phyloP scores from a whole-genome alignment of 148 eudicot genomes.

The Fagopyrum esculentum region DNA sequence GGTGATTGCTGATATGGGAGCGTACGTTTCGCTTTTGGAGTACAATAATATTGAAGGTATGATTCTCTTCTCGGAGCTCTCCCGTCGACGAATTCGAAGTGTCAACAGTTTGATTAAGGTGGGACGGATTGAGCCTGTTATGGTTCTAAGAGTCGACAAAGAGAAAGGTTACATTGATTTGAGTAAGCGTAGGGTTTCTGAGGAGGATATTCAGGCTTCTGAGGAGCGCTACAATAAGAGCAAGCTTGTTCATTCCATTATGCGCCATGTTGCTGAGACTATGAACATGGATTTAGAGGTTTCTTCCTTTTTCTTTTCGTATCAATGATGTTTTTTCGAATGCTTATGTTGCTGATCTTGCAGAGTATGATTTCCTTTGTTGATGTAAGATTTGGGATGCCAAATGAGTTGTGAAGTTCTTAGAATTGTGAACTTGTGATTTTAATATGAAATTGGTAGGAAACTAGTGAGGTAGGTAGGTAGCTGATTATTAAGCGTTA shows the following conservation, averaged over 20 bases:
- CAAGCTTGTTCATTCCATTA: conserved; percentile 93
- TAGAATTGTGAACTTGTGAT: not conserved
- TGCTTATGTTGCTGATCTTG: not conserved
- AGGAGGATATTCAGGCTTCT: conserved; percentile 76
- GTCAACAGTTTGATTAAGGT: conserved; percentile 86
- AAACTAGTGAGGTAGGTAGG: no score
- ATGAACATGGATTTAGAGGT: conserved; percentile 75
- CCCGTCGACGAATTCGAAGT: conserved; percentile 85
- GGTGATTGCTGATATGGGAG: conserved; percentile 91
- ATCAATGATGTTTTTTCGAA: not conserved
- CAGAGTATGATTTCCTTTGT: not conserved
- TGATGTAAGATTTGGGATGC: not conserved
- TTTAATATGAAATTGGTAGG: no score
- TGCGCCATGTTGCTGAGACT: conserved; percentile 96
- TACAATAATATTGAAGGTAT: conserved; percentile 98
- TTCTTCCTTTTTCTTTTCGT: not conserved
- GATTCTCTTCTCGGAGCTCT: conserved; percentile 90
- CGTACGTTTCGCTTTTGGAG: conserved; percentile 75
- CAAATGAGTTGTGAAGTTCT: not conserved
- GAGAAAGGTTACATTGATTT: conserved; percentile 93
- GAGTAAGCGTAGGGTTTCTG: conserved; percentile 84
- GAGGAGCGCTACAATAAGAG: conserved; percentile 96
- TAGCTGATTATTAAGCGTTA: not conserved
- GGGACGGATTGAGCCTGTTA: conserved; percentile 88
- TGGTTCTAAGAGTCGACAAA: conserved; percentile 82